Conservation (phyloP, 2,329 filamentous ascomycete genomes). For the Pseudocercospora ulei region DNA sequence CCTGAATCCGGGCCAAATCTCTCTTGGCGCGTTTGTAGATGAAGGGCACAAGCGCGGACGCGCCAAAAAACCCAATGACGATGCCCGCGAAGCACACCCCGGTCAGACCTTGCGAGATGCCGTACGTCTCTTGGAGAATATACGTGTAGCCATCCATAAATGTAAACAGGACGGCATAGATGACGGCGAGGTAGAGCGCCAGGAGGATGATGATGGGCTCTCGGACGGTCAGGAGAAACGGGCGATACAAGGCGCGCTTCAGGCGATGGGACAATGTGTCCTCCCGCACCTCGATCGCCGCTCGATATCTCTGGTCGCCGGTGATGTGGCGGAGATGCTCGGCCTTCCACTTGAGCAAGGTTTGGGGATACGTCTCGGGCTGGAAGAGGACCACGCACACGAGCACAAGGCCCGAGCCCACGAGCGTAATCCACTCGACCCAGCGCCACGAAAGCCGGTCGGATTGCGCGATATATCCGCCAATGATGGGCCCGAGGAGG, state of each 20-base stretch:
- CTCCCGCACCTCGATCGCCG: constrained; percentile 40
- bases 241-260: constrained; percentile 36
- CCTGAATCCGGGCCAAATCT: constrained; percentile 39
- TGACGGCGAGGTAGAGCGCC: constrained; percentile 44
- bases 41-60: constrained; percentile 15
- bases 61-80: constrained; percentile 17
- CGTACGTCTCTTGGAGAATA: constrained; percentile 45
- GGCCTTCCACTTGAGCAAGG: constrained; percentile 35
- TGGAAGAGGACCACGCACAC: constrained; percentile 37
- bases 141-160: constrained; percentile 47
- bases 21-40: constrained; percentile 22
- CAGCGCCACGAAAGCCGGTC: constrained; percentile 40
- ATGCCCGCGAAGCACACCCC: constrained; percentile 20
- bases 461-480: constrained; percentile 39
- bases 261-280: constrained; percentile 35
- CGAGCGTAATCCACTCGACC: constrained; percentile 37
- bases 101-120: constrained; percentile 32
- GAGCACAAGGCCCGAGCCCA: constrained; percentile 30
- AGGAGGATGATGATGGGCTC: constrained; percentile 39
- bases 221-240: constrained; percentile 36
- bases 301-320: constrained; percentile 41
- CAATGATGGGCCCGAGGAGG: constrained; percentile 39
- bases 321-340: constrained; percentile 29
- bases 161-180: constrained; percentile 48
- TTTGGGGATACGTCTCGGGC: constrained; percentile 45